Conservation (phyloP, 495 filamentous ascomycete species). For the Pyronema omphalodes region DNA sequence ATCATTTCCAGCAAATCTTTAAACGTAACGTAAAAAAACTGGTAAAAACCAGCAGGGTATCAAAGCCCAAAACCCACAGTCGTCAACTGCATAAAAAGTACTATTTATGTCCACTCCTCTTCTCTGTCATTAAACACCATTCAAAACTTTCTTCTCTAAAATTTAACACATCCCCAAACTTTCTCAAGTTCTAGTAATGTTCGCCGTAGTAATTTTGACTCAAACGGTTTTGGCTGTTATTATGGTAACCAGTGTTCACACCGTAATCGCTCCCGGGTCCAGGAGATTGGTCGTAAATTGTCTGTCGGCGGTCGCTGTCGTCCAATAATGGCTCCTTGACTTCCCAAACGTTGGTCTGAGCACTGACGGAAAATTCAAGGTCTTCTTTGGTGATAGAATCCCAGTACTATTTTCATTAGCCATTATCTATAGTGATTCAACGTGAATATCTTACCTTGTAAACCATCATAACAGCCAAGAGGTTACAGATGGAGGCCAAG, state of each 20-base stretch:
- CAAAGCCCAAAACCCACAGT: too few species aligned
- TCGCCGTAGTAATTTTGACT: conserved; percentile 16
- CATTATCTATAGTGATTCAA: neutral
- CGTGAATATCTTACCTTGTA: conserved; percentile 61
- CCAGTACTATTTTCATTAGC: conserved; percentile 54
- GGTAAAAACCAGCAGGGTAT: too few species aligned
- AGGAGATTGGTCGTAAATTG: conserved; percentile 52
- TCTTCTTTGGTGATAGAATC: conserved; percentile 98
- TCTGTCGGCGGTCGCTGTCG: conserved; percentile 71
- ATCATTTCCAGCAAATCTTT: too few species aligned
- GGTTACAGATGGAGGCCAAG: conserved; percentile 83
- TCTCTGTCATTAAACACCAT: too few species aligned
- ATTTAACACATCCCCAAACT: too few species aligned
- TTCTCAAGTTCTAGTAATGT: neutral
- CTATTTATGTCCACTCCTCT: too few species aligned
- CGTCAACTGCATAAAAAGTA: too few species aligned
- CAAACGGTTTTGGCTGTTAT: conserved; percentile 11
- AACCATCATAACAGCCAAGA: conserved; percentile 97
- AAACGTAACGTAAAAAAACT: too few species aligned
- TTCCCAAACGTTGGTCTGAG: conserved; percentile 93
- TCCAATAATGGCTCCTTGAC: conserved; percentile 70
- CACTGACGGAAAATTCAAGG: conserved; percentile 91
- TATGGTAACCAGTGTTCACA: conserved; percentile 14
- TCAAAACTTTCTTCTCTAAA: too few species aligned
- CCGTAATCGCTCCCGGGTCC: conserved; percentile 20